phyloP scores from a whole-genome alignment of 2,329 filamentous ascomycete species.

The Monosporascus sp. region DNA sequence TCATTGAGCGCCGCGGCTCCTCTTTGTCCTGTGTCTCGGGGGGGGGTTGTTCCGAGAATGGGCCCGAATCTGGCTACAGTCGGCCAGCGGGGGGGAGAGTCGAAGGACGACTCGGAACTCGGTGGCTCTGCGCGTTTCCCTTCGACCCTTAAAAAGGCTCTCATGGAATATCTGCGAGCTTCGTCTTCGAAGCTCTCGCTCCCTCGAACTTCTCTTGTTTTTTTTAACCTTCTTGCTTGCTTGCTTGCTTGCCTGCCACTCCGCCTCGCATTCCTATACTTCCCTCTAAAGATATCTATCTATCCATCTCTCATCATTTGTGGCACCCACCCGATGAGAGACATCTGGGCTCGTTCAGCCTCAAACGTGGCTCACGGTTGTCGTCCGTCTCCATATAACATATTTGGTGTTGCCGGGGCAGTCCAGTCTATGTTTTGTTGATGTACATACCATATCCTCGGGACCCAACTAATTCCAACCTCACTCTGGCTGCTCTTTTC shows the following conservation, averaged over 20 bases:
- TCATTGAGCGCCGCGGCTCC: neutral
- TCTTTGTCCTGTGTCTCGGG: constrained; percentile 1
- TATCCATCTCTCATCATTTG: neutral
- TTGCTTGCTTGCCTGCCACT: constrained; percentile 8
- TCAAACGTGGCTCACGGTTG: constrained; percentile 20
- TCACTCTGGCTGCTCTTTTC: constrained; percentile 11
- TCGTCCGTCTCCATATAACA: constrained; percentile 13
- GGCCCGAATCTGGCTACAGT: neutral
- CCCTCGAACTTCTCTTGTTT: neutral
- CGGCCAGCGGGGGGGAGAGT: neutral
- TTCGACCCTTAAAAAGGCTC: neutral
- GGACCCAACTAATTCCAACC: constrained; percentile 8
- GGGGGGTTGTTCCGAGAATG: neutral
- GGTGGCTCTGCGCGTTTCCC: neutral
- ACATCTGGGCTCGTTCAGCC: constrained; percentile 18
- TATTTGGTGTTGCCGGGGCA: constrained; percentile 26
- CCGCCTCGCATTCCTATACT: constrained; percentile 25
- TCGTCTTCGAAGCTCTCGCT: constrained; percentile 1
- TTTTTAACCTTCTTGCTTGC: neutral
- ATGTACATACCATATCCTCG: constrained; percentile 24
- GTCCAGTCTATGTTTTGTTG: constrained; percentile 24
- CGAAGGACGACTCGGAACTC: neutral
- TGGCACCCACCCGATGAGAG: neutral
- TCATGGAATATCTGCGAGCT: constrained; percentile 20
- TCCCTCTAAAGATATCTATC: neutral